A percentile compares a stretch with the other conserved stretches of the same genome.
These are phyloP conservation scores for Magnaporthiopsis poae DNA, from an alignment of 2,329 filamentous ascomycete genomes.

Conservation along the genomic window DNA sequence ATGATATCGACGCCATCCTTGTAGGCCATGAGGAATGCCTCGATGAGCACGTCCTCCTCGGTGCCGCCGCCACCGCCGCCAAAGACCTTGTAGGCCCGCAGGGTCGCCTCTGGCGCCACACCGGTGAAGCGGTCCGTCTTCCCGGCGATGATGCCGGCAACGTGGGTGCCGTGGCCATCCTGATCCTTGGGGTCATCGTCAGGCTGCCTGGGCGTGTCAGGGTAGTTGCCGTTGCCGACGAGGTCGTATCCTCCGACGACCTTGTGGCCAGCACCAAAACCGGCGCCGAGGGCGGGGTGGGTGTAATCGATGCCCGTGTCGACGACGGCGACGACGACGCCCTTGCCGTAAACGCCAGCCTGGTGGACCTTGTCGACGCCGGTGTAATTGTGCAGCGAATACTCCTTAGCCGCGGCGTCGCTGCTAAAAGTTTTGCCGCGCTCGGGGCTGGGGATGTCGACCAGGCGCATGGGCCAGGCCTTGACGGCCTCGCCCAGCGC, in stretches of 20 bases:
- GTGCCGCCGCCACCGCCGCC: slow-evolving; percentile 14
- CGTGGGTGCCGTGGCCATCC: slow-evolving; percentile 18
- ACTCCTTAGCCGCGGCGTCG: slow-evolving; percentile 13
- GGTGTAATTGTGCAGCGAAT: slow-evolving; percentile 15
- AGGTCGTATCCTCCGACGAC: slow-evolving; percentile 18
- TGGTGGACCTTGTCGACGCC: slow-evolving; percentile 16
- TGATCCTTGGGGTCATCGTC: slow-evolving; percentile 17
- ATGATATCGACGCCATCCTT: slow-evolving; percentile 32
- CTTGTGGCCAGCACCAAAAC: slow-evolving; percentile 16
- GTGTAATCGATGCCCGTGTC: slow-evolving; percentile 16
- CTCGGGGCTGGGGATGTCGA: background rate
- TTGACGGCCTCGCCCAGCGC: slow-evolving; percentile 3
- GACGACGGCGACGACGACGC: slow-evolving; percentile 13
- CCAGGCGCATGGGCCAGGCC: slow-evolving; percentile 2
- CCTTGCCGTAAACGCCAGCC: slow-evolving; percentile 13
- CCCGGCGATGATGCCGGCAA: slow-evolving; percentile 20
- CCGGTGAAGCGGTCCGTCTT: slow-evolving; percentile 13
- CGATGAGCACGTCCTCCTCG: slow-evolving; percentile 23
- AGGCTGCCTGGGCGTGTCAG: slow-evolving; percentile 8
- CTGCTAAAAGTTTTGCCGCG: slow-evolving; percentile 12
- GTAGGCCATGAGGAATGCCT: slow-evolving; percentile 26
- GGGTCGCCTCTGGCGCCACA: slow-evolving; percentile 18
- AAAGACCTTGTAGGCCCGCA: slow-evolving; percentile 19
- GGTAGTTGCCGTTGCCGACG: slow-evolving; percentile 13
- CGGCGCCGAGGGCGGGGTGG: slow-evolving; percentile 20